These are phyloP conservation scores for Xylaria venustula DNA, from an alignment of 495 filamentous ascomycete species.

Conservation along the genomic window DNA sequence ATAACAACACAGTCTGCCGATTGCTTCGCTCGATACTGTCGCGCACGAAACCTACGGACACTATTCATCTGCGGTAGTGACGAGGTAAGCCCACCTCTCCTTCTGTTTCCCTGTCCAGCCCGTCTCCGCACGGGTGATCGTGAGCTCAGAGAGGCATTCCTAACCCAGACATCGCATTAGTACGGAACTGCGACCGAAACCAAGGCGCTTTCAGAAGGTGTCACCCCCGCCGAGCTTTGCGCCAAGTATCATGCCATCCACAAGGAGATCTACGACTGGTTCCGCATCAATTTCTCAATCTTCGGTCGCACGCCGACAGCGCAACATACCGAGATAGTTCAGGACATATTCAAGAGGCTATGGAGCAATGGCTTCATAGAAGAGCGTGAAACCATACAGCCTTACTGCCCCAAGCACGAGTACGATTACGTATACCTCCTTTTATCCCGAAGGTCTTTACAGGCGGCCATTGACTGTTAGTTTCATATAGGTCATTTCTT, in stretches of 20 bases:
- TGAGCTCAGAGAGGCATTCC: neutral
- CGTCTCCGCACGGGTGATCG: too few relatives aligned
- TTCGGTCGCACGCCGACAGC: constrained; percentile 38
- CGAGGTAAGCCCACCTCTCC: constrained; percentile 16
- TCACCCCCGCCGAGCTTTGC: constrained; percentile 37
- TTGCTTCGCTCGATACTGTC: constrained; percentile 64
- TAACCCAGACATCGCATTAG: neutral
- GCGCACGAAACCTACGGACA: constrained; percentile 27
- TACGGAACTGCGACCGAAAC: constrained; percentile 43
- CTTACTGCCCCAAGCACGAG: constrained; percentile 78
- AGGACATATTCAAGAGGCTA: constrained; percentile 79
- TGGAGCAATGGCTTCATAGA: constrained; percentile 76
- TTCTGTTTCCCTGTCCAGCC: neutral
- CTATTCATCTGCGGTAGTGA: constrained; percentile 29
- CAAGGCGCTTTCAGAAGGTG: constrained; percentile 35
- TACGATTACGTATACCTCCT: neutral
- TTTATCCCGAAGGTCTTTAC: neutral
- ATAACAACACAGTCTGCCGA: constrained; percentile 29
- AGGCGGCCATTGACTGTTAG: neutral
- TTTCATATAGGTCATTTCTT: constrained; percentile 61
- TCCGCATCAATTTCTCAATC: constrained; percentile 37
- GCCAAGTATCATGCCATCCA: constrained; percentile 39
- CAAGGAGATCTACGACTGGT: constrained; percentile 34
- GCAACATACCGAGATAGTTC: constrained; percentile 76
- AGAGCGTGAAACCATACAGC: constrained; percentile 72